A percentile compares a stretch with the other conserved stretches of the same genome.
Conservation (phyloP, 2,329 filamentous ascomycete genomes). For the Exophiala phaeomuriformis region DNA sequence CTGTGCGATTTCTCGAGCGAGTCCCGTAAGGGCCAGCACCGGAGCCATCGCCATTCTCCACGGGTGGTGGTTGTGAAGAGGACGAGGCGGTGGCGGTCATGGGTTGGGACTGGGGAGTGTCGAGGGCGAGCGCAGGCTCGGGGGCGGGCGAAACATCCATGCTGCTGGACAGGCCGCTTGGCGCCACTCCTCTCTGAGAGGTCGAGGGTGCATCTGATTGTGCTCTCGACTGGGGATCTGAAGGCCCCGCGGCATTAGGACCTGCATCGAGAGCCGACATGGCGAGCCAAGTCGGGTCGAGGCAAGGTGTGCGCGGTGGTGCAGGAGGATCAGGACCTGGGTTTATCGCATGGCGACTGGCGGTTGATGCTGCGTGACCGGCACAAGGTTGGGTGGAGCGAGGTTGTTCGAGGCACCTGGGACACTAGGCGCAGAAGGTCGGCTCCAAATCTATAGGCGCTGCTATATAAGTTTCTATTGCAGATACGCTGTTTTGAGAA, state of each 20-base stretch:
- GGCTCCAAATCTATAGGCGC: not conserved
- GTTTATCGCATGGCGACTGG: slow-evolving; percentile 18
- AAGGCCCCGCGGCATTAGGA: slow-evolving; percentile 12
- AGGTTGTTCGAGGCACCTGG: slow-evolving; percentile 2
- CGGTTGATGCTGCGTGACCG: slow-evolving; percentile 5
- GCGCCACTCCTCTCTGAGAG: slow-evolving; percentile 16
- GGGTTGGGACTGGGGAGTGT: slow-evolving; percentile 36
- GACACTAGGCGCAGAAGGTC: slow-evolving; percentile 1
- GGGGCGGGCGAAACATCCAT: slow-evolving; percentile 23
- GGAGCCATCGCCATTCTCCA: slow-evolving; percentile 38
- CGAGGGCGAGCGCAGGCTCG: slow-evolving; percentile 28
- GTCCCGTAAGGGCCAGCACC: slow-evolving; percentile 74
- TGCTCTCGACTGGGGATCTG: slow-evolving; percentile 9
- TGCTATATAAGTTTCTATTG: not conserved
- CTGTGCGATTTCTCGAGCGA: slow-evolving; percentile 80
- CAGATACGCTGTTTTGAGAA: not conserved
- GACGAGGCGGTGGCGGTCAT: slow-evolving; percentile 41
- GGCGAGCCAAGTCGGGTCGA: slow-evolving; percentile 13
- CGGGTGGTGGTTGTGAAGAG: slow-evolving; percentile 33
- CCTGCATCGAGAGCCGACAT: slow-evolving; percentile 22
- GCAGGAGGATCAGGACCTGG: slow-evolving; percentile 3
- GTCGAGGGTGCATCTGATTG: slow-evolving; percentile 6
- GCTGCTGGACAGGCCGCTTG: slow-evolving; percentile 20
- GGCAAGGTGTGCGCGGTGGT: slow-evolving; percentile 8
- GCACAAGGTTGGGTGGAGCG: slow-evolving; percentile 2